Conservation (phyloP, 805 yeast species). For the Pichia insulana region DNA sequence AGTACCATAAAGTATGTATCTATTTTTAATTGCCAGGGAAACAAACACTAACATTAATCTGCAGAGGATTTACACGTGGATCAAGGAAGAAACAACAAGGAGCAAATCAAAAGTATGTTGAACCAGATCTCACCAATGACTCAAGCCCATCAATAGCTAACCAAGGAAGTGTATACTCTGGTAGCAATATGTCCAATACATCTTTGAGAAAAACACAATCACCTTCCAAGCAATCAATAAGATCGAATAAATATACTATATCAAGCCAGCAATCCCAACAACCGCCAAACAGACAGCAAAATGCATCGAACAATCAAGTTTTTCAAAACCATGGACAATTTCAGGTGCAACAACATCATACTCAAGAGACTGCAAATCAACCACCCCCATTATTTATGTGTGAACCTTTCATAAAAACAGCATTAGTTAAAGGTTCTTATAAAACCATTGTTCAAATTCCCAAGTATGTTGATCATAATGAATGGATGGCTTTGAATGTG, state of each 20-base stretch:
- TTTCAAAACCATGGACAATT: constrained; percentile 15
- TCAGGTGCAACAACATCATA: constrained; percentile 8
- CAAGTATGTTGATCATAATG: constrained; percentile 86
- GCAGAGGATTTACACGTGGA: constrained; percentile 51
- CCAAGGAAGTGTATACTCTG: constrained; percentile 24
- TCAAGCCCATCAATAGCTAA: constrained; percentile 13
- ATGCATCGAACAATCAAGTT: constrained; percentile 4
- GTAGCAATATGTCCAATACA: constrained; percentile 36
- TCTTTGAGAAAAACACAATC: constrained; percentile 41
- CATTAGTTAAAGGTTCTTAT: constrained; percentile 92
- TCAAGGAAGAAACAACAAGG: constrained; percentile 28
- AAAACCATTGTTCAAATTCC: constrained; percentile 93
- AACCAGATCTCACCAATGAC: constrained; percentile 13
- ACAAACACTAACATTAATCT: constrained; percentile 2
- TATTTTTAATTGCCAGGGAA: not conserved
- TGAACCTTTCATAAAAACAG: constrained; percentile 90
- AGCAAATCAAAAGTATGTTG: constrained; percentile 14
- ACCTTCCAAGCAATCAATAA: constrained; percentile 37
- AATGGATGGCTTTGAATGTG: constrained; percentile 91
- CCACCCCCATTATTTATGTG: constrained; percentile 63
- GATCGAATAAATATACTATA: constrained; percentile 18
- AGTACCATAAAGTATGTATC: constrained; percentile 2
- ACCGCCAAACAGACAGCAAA: constrained; percentile 11
- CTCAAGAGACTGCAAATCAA: constrained; percentile 15
- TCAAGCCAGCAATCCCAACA: constrained; percentile 26